Evolutionary conservation across 1,284 basidiomycete genomes (phyloP).

Genomic region (Ganoderma lucidum): DNA sequence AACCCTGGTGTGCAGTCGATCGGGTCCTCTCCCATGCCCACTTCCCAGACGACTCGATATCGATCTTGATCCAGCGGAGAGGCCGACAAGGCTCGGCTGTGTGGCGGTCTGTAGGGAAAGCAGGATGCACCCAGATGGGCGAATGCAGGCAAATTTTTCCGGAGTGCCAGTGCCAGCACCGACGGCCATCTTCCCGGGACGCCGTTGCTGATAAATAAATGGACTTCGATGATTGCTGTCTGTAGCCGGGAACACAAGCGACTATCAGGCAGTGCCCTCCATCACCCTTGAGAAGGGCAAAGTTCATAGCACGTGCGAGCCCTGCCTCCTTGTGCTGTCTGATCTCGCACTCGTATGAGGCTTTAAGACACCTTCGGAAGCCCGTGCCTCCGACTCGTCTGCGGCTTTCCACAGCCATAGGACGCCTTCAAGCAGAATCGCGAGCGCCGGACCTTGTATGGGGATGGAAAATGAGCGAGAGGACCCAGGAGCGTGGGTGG

Average conservation of each 20-base stretch:
- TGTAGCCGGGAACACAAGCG: background rate
- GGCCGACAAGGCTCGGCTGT: no score
- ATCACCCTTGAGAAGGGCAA: background rate
- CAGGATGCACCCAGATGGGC: background rate
- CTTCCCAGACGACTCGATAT: background rate
- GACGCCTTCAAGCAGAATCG: background rate
- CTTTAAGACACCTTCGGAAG: background rate
- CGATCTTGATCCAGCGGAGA: background rate
- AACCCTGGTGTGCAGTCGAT: background rate
- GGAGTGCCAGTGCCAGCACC: background rate
- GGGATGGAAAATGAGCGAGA: background rate
- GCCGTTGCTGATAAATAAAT: background rate
- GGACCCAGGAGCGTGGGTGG: background rate
- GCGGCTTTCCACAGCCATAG: background rate
- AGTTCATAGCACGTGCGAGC: no score
- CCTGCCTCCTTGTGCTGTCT: no score
- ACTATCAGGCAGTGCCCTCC: background rate
- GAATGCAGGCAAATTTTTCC: background rate
- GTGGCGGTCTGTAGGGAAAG: background rate
- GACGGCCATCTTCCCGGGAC: background rate
- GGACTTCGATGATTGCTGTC: background rate
- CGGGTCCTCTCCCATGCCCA: background rate
- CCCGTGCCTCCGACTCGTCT: background rate
- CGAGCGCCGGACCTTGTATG: background rate
- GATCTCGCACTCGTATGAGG: no score